Evolutionary conservation across 2,329 filamentous ascomycete species (phyloP).

Genomic region (Cytospora schulzeri): DNA sequence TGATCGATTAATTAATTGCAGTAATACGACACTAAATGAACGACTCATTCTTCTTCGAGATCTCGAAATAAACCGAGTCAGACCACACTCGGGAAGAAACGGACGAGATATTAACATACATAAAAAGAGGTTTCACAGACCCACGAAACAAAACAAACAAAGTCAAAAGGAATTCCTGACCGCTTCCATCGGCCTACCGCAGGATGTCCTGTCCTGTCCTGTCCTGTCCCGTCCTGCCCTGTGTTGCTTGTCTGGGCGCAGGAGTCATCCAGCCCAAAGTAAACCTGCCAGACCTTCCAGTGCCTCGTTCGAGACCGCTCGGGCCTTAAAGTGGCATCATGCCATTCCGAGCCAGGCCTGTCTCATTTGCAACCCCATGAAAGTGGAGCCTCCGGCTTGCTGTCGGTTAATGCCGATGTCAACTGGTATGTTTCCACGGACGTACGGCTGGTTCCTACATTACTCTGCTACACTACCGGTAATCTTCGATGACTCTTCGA

Average conservation of each 20-base stretch:
- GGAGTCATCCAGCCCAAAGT: background rate
- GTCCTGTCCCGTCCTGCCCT: no score
- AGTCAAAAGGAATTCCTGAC: background rate
- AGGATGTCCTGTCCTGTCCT: background rate
- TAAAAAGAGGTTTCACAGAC: background rate
- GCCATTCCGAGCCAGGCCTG: background rate
- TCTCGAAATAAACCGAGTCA: slow-evolving; percentile 1
- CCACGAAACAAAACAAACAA: background rate
- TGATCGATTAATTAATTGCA: no score
- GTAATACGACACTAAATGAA: background rate
- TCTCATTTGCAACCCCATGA: background rate
- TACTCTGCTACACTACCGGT: background rate
- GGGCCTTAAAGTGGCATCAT: background rate
- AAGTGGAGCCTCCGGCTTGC: background rate
- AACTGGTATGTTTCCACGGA: background rate
- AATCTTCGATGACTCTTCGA: background rate
- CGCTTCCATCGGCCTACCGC: background rate
- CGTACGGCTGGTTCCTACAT: background rate
- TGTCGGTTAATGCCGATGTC: background rate
- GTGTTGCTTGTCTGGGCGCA: background rate
- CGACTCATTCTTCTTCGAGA: background rate
- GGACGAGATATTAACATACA: background rate
- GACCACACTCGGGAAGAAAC: slow-evolving; percentile 14
- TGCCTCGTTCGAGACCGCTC: slow-evolving; percentile 1
- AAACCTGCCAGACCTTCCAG: background rate